phyloP scores from a whole-genome alignment of 345 rosid species.

The Salix suchowensis region DNA sequence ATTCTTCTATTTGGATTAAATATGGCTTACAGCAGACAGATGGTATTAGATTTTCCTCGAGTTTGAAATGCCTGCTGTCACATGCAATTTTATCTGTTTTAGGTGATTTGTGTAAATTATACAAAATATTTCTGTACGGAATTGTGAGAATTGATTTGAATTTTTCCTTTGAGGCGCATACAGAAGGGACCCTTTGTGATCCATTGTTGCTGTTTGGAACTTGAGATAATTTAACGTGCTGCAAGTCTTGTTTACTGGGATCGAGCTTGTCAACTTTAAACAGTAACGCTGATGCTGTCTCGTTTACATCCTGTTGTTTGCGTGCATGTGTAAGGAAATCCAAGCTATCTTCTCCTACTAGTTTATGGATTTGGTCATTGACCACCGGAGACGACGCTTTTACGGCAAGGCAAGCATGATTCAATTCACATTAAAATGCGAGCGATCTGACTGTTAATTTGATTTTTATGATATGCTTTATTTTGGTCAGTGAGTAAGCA shows the following conservation, averaged over 20 bases:
- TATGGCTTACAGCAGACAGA: slow-evolving; percentile 21
- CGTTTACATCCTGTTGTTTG: neutral
- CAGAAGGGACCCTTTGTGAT: slow-evolving; percentile 3
- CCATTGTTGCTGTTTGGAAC: neutral
- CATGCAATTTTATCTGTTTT: slow-evolving; percentile 11
- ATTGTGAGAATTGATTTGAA: slow-evolving; percentile 34
- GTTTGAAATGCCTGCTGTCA: slow-evolving; percentile 23
- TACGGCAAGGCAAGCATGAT: too few relatives aligned
- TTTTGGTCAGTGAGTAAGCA: too few relatives aligned
- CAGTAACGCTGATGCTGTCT: too few relatives aligned
- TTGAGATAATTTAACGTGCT: neutral
- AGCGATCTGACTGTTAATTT: too few relatives aligned
- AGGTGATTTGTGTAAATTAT: slow-evolving; percentile 54
- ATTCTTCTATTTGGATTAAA: slow-evolving; percentile 20
- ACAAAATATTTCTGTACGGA: slow-evolving; percentile 30
- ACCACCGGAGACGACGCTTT: too few relatives aligned
- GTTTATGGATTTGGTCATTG: too few relatives aligned
- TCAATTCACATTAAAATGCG: too few relatives aligned
- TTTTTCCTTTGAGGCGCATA: slow-evolving; percentile 25
- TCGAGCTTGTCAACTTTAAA: neutral
- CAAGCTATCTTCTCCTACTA: too few relatives aligned
- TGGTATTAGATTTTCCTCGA: slow-evolving; percentile 4
- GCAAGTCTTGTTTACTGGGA: neutral
- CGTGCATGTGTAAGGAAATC: too few relatives aligned
- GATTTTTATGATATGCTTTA: too few relatives aligned